phyloP scores from a whole-genome alignment of 805 yeast genomes.

The Saccharomycopsis babjevae region DNA sequence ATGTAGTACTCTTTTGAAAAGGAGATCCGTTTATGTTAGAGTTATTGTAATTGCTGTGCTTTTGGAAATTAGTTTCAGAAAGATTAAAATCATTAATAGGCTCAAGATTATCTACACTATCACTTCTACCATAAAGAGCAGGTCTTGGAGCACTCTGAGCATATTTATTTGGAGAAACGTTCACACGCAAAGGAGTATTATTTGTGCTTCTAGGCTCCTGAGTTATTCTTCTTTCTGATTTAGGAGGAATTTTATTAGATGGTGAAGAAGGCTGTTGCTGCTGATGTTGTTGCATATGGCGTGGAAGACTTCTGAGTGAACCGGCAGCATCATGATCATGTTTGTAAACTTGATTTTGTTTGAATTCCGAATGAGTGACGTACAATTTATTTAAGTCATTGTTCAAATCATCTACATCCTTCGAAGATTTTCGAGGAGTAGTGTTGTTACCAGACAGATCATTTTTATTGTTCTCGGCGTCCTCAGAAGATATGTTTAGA shows the following conservation, averaged over 20 bases:
- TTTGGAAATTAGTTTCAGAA: background rate
- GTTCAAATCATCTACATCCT: background rate
- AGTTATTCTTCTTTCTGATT: slow-evolving; percentile 17
- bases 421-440: background rate
- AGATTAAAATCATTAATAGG: background rate
- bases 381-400: background rate
- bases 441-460: background rate
- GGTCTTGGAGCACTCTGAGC: background rate
- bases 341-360: background rate
- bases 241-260: slow-evolving; percentile 8
- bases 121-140: background rate
- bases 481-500: background rate
- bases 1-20: background rate
- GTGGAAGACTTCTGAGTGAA: background rate
- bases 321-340: background rate
- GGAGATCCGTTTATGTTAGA: background rate
- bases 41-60: background rate
- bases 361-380: background rate
- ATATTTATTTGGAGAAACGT: background rate
- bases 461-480: background rate
- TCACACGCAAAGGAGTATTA: background rate
- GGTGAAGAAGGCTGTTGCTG: slow-evolving; percentile 1
- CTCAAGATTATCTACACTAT: background rate
- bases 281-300: slow-evolving; percentile 1
- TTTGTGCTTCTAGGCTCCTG: slow-evolving; percentile 4